Conservation (phyloP, 768 basidiomycete genomes). For the Phylloporus sp. region DNA sequence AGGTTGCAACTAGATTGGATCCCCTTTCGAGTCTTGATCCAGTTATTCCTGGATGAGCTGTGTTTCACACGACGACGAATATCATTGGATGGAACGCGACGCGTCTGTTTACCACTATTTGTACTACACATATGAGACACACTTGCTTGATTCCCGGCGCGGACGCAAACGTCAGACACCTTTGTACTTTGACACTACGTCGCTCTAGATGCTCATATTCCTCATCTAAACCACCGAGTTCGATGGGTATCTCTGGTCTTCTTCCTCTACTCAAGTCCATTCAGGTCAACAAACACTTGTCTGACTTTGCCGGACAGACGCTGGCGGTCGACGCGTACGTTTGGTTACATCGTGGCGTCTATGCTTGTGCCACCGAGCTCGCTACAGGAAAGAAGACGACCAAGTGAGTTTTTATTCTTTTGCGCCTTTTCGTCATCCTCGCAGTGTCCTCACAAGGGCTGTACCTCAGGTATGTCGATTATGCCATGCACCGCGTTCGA, state of each 20-base stretch:
- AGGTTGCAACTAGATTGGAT: too few species aligned
- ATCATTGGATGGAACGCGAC: conserved; percentile 26
- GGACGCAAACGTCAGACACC: background rate
- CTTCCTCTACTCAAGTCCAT: conserved; percentile 89
- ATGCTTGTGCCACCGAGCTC: conserved; percentile 85
- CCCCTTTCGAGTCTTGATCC: too few species aligned
- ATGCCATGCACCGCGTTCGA: conserved; percentile 88
- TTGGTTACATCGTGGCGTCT: conserved; percentile 87
- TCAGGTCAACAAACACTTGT: conserved; percentile 70
- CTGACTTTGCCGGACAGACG: conserved; percentile 77
- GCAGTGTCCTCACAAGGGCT: too few species aligned
- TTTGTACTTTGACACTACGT: conserved; percentile 5
- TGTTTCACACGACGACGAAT: background rate
- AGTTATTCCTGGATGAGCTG: background rate
- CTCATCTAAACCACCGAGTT: background rate
- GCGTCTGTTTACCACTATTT: conserved; percentile 31
- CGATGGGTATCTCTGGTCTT: conserved; percentile 90
- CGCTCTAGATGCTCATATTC: background rate
- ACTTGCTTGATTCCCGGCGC: conserved; percentile 2
- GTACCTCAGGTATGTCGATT: conserved; percentile 80
- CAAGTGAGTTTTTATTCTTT: conserved; percentile 52
- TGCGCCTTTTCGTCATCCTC: background rate
- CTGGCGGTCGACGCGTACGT: conserved; percentile 95
- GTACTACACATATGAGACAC: background rate
- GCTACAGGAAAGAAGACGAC: conserved; percentile 79